Conservation (phyloP, 352 stramenopile species). For the Phytophthora pini region DNA sequence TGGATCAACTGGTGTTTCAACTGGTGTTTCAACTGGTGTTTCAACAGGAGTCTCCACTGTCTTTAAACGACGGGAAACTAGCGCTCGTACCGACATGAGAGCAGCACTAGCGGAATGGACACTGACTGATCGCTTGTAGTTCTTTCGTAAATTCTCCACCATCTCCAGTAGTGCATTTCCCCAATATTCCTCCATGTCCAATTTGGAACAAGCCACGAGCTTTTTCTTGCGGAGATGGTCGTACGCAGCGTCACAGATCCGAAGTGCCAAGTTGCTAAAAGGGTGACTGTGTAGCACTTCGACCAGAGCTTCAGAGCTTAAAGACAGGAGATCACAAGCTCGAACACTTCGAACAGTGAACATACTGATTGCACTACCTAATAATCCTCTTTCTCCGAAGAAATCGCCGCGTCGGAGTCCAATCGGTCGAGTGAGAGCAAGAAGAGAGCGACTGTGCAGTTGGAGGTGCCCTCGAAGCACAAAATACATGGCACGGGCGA, state of each 20-base stretch:
- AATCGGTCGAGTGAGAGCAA: constrained; percentile 27
- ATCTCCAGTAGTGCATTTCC: constrained; percentile 21
- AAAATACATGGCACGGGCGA: constrained; percentile 72
- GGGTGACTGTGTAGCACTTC: constrained; percentile 39
- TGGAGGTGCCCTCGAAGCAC: constrained; percentile 65
- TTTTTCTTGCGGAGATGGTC: constrained; percentile 15
- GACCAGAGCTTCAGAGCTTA: constrained; percentile 53
- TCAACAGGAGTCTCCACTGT: not conserved
- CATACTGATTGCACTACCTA: constrained; percentile 51
- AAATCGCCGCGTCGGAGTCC: constrained; percentile 48
- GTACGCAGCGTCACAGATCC: constrained; percentile 30
- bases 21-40: too few relatives aligned
- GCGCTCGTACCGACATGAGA: not conserved
- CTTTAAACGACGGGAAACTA: too few relatives aligned
- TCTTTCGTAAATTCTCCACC: constrained; percentile 16
- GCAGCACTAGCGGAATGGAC: not conserved
- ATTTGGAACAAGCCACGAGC: constrained; percentile 18
- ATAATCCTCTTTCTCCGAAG: constrained; percentile 68
- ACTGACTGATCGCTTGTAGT: not conserved
- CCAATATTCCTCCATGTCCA: constrained; percentile 42
- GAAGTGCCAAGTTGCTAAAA: constrained; percentile 29
- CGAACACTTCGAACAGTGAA: constrained; percentile 43
- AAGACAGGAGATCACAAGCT: constrained; percentile 37
- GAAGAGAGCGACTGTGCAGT: constrained; percentile 35
- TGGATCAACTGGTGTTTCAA: too few relatives aligned